These are phyloP conservation scores for Periglandula ipomoeae DNA, from an alignment of 2,329 filamentous ascomycete genomes.

Conservation along the genomic window DNA sequence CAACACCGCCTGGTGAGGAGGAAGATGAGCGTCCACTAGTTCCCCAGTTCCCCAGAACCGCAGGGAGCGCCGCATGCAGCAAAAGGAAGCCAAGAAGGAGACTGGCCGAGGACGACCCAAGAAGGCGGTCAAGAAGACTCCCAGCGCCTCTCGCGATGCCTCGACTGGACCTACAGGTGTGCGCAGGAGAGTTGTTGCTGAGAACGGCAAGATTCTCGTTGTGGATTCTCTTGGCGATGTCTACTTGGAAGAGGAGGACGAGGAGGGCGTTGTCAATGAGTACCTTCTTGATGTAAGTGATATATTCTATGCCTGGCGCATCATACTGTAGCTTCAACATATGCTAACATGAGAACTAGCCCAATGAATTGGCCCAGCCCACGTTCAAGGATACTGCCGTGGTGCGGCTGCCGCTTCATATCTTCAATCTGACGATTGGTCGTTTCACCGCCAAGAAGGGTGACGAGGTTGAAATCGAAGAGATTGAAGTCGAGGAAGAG, in stretches of 20 bases:
- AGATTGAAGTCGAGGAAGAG: conserved; percentile 33
- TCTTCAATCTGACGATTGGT: conserved; percentile 50
- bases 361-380: conserved; percentile 69
- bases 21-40: conserved; percentile 42
- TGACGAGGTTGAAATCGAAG: conserved; percentile 26
- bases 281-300: conserved; percentile 76
- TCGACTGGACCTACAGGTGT: conserved; percentile 52
- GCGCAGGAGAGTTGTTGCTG: conserved; percentile 79
- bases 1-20: conserved; percentile 32
- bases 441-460: conserved; percentile 35
- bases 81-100: conserved; percentile 70
- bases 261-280: conserved; percentile 74
- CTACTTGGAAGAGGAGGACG: conserved; percentile 85
- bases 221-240: conserved; percentile 90
- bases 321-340: too few relatives aligned
- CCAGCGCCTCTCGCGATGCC: conserved; percentile 30
- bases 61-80: conserved; percentile 79
- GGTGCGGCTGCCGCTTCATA: conserved; percentile 66
- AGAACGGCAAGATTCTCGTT: conserved; percentile 91
- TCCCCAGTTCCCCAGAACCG: conserved; percentile 61
- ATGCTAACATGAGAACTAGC: conserved; percentile 37
- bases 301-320: neutral
- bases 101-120: conserved; percentile 46
- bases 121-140: conserved; percentile 29
- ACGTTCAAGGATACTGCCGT: conserved; percentile 76